phyloP scores from a whole-genome alignment of 2,329 filamentous ascomycete genomes.

The Fusarium xylarioides region DNA sequence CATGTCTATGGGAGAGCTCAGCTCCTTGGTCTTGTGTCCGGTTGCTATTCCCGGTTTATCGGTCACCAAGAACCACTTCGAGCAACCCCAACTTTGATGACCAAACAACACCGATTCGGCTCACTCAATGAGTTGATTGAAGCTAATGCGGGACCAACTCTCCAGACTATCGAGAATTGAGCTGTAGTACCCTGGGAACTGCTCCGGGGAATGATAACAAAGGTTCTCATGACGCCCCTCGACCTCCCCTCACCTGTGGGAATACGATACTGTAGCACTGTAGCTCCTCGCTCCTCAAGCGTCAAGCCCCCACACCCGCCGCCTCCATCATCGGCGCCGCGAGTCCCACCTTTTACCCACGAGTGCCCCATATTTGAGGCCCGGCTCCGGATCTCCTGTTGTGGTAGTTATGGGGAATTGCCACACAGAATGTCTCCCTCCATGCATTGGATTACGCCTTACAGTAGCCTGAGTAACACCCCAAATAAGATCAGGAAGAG shows the following conservation, averaged over 20 bases:
- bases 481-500: background rate
- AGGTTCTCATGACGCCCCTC: constrained; percentile 1
- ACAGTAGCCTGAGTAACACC: background rate
- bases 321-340: constrained; percentile 25
- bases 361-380: constrained; percentile 32
- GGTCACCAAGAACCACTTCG: constrained; percentile 5
- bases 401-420: background rate
- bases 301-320: constrained; percentile 11
- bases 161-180: constrained; percentile 25
- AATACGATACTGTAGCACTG: too few species aligned
- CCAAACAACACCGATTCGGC: constrained; percentile 25
- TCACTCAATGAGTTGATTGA: constrained; percentile 5
- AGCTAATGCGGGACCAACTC: constrained; percentile 15
- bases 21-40: constrained; percentile 4
- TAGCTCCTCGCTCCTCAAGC: background rate
- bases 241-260: background rate
- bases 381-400: constrained; percentile 37
- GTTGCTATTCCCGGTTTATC: constrained; percentile 21
- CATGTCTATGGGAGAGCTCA: constrained; percentile 13
- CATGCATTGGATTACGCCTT: background rate
- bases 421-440: background rate
- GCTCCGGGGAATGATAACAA: constrained; percentile 17
- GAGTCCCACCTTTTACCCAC: constrained; percentile 24
- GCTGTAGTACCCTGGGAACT: constrained; percentile 1
- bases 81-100: constrained; percentile 16